Conservation (phyloP, 305 asterid species). For the Fraxinus baroniana region DNA sequence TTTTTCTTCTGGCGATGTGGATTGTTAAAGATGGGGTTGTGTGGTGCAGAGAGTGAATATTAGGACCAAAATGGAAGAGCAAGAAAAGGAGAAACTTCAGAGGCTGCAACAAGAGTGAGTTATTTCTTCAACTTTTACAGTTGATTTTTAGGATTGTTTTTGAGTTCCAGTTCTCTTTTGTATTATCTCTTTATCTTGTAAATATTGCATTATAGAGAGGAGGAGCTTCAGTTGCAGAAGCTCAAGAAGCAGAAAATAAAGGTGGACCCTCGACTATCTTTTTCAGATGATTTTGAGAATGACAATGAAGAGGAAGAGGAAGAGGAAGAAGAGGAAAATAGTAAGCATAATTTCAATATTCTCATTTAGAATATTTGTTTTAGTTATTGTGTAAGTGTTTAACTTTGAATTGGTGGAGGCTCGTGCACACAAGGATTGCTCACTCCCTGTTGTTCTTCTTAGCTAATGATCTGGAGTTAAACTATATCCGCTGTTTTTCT, state of each 20-base stretch:
- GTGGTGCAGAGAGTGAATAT: slow-evolving; percentile 79
- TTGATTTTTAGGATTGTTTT: background rate
- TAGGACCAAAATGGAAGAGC: slow-evolving; percentile 83
- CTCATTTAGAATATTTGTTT: slow-evolving; percentile 6
- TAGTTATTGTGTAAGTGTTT: background rate
- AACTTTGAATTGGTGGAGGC: slow-evolving; percentile 1
- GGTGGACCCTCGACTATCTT: slow-evolving; percentile 88
- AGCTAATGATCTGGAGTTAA: background rate
- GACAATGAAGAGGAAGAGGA: slow-evolving; percentile 64
- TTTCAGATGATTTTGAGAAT: slow-evolving; percentile 79
- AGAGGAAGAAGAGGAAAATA: slow-evolving; percentile 51
- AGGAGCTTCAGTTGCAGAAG: slow-evolving; percentile 91
- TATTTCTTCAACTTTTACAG: background rate
- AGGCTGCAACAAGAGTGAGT: slow-evolving; percentile 93
- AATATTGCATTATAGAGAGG: slow-evolving; percentile 57
- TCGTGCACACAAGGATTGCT: background rate
- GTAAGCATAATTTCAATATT: slow-evolving; percentile 36
- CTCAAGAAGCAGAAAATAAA: slow-evolving; percentile 81
- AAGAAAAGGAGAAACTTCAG: slow-evolving; percentile 93
- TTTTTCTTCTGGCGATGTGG: background rate
- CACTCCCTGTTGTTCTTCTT: background rate
- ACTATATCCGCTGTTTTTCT: background rate
- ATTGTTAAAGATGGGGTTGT: slow-evolving; percentile 2
- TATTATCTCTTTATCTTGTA: background rate
- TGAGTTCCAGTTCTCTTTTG: background rate